Conservation (phyloP, 345 rosid species). For the Dipteronia dyeriana region DNA sequence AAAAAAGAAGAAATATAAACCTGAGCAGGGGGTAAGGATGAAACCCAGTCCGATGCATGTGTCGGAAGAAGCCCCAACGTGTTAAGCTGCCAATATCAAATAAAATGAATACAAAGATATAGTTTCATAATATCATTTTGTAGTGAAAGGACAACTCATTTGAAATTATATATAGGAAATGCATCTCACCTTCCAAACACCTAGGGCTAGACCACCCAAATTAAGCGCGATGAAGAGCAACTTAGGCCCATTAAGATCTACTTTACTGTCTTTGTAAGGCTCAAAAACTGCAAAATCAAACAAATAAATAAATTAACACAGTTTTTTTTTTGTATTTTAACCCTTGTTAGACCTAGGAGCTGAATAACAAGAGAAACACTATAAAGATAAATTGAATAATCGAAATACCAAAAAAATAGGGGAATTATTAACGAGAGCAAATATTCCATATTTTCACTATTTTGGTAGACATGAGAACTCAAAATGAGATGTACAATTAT, state of each 20-base stretch:
- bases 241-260: constrained; percentile 89
- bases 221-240: constrained; percentile 90
- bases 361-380: not conserved
- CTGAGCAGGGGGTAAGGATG: constrained; percentile 96
- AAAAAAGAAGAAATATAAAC: constrained; percentile 32
- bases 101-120: not conserved
- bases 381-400: not conserved
- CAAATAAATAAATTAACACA: not conserved
- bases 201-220: constrained; percentile 88
- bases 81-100: constrained; percentile 72
- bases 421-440: not conserved
- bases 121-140: not conserved
- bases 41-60: constrained; percentile 99
- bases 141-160: not conserved
- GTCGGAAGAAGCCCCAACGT: constrained; percentile 98
- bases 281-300: constrained; percentile 74
- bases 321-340: too few species aligned
- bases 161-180: constrained; percentile 7
- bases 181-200: constrained; percentile 90
- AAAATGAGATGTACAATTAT: not conserved
- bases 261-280: constrained; percentile 92
- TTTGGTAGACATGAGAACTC: not conserved
- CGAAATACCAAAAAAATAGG: not conserved
- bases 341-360: not conserved
- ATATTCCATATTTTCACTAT: not conserved